phyloP scores from a whole-genome alignment of 352 stramenopile genomes.

The Globisporangium mamillatum region DNA sequence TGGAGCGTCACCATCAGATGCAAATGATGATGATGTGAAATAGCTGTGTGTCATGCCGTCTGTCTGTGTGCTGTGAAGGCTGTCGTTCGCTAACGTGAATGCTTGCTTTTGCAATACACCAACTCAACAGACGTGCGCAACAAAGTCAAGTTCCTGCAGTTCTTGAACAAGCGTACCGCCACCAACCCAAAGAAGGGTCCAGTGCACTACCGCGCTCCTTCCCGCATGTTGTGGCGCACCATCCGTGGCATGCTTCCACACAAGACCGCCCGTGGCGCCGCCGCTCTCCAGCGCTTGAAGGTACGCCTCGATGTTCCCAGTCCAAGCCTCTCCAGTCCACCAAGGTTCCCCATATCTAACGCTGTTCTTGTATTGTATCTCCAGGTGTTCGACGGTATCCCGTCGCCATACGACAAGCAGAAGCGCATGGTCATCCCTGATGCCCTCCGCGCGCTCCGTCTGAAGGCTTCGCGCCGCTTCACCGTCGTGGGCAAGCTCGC shows the following conservation, averaged over 20 bases:
- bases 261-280: slow-evolving; percentile 96
- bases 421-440: slow-evolving; percentile 98
- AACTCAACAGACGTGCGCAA: slow-evolving; percentile 89
- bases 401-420: slow-evolving; percentile 98
- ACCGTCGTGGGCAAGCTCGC: slow-evolving; percentile 95
- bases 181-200: slow-evolving; percentile 97
- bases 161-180: slow-evolving; percentile 98
- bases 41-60: slow-evolving; percentile 79
- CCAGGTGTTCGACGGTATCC: slow-evolving; percentile 98
- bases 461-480: slow-evolving; percentile 94
- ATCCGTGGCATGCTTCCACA: slow-evolving; percentile 99
- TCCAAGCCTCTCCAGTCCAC: not conserved
- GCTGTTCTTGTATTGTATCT: not conserved
- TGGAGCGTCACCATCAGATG: slow-evolving; percentile 15
- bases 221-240: slow-evolving; percentile 90
- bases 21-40: slow-evolving; percentile 20
- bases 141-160: slow-evolving; percentile 98
- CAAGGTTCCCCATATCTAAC: not conserved
- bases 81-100: slow-evolving; percentile 5
- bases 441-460: slow-evolving; percentile 92
- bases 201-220: slow-evolving; percentile 97
- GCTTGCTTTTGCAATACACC: slow-evolving; percentile 27
- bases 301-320: slow-evolving; percentile 30
- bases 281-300: slow-evolving; percentile 94
- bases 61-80: slow-evolving; percentile 14